Base-by-base conservation (phyloP, 2,329 filamentous ascomycete genomes). In the Arthrobotrys iridis region DNA sequence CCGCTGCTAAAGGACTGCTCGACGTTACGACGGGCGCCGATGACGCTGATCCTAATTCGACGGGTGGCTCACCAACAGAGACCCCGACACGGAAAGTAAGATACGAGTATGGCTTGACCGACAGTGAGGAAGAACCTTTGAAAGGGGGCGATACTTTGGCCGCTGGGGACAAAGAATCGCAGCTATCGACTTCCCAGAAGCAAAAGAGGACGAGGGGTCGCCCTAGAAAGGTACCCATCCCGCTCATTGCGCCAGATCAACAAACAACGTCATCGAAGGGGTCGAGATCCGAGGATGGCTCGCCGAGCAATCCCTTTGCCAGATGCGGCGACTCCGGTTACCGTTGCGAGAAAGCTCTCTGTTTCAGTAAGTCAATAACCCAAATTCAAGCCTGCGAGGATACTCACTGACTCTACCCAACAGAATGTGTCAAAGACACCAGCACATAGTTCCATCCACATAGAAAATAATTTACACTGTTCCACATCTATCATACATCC, bases 281-380 rank as follows among this genome's bases (percentile, higher is more conserved):
- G 10, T 40, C 57, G 15, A 64, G 58, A 50, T 40, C 46, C 13
- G 40, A 64, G 22, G 58, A 58, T 6, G 20, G 11, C 22, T 52
- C 22, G 10, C 33, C 35, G 15, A 37, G 24, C 10, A 40, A 35
- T 24, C 46, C 48, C 15, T 45, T 52, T n/a, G 37, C 45, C 28
- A 68, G 22, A 4, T 77, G 75, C n/a, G 75, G 75, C 22, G 58
- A 68, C 13, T 1, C 46, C 13, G 75, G 75, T 1, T 77, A 74
- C 33, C 62, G 70, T 7, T 77, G 75, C 28, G 45, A 64, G 30
- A 77, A 75, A 35, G 43, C 67, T 26, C 46, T 77, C 20, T 77
- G 75, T 50, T 77, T 77, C 28, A 74, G 63, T 75, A 68, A 68
- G 63, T 70, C 18, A 4, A 15, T 22, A 37, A 33, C 46, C 40